These are phyloP conservation scores for Candida germanica DNA, from an alignment of 805 yeast species.

Conservation along the genomic window DNA sequence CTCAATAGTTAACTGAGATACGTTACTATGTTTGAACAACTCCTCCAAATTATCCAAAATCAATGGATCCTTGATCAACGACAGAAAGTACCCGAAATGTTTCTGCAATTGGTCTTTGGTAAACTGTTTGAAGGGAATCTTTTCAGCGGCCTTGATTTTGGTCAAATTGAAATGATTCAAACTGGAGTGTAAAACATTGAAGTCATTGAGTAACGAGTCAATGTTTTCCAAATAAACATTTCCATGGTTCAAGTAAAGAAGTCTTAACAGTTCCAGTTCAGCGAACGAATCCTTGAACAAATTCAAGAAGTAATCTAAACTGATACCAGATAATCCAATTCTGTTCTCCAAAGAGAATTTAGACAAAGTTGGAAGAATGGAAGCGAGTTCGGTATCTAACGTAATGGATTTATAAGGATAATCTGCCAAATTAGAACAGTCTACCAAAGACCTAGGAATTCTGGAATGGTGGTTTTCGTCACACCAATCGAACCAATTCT, in stretches of 20 bases:
- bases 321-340: constrained; percentile 9
- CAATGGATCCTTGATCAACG: constrained; percentile 11
- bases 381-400: constrained; percentile 11
- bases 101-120: constrained; percentile 10
- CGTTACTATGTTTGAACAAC: constrained; percentile 7
- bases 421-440: constrained; percentile 13
- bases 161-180: constrained; percentile 8
- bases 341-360: constrained; percentile 8
- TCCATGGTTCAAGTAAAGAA: constrained; percentile 7
- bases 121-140: constrained; percentile 11
- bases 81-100: constrained; percentile 14
- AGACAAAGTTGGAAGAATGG: constrained; percentile 7
- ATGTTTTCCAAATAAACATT: constrained; percentile 11
- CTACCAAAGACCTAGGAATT: constrained; percentile 8
- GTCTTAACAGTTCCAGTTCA: constrained; percentile 4
- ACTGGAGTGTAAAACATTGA: constrained; percentile 7
- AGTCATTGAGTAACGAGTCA: constrained; percentile 10
- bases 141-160: constrained; percentile 3
- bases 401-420: constrained; percentile 9
- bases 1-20: constrained; percentile 1
- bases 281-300: constrained; percentile 8
- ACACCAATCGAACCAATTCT: constrained; percentile 15
- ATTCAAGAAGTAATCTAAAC: constrained; percentile 7
- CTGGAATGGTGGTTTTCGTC: constrained; percentile 8
- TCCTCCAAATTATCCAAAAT: constrained; percentile 14